These are phyloP conservation scores for Apophysomyces ossiformis DNA, from an alignment of 371 early-diverging fungal genomes.

Conservation along the genomic window DNA sequence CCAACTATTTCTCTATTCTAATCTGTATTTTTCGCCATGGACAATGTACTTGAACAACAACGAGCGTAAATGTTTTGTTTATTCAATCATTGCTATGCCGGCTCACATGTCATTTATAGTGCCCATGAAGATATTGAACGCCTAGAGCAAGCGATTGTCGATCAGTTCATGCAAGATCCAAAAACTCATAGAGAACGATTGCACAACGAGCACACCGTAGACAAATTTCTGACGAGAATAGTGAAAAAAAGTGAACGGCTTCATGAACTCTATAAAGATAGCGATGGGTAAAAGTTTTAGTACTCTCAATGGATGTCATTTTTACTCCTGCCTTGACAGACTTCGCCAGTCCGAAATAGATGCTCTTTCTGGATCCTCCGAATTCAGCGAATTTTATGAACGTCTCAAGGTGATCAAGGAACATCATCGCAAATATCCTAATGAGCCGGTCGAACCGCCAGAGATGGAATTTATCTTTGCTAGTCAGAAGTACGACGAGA, in stretches of 20 bases:
- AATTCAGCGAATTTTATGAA: conserved; percentile 88
- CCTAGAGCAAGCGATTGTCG: conserved; percentile 86
- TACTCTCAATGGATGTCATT: not conserved
- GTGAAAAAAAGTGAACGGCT: conserved; percentile 67
- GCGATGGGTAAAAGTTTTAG: conserved; percentile 62
- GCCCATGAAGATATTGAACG: conserved; percentile 93
- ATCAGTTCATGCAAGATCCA: conserved; percentile 76
- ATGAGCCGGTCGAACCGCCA: conserved; percentile 77
- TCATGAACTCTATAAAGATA: conserved; percentile 72
- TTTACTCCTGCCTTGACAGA: conserved; percentile 33
- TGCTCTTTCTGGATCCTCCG: conserved; percentile 73
- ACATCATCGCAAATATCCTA: conserved; percentile 84
- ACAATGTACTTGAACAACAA: conserved; percentile 75
- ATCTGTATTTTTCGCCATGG: conserved; percentile 43
- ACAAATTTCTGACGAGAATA: conserved; percentile 74
- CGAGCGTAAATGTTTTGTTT: conserved; percentile 44
- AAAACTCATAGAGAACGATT: conserved; percentile 84
- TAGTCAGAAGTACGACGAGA: conserved; percentile 57
- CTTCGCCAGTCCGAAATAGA: conserved; percentile 75
- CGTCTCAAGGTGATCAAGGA: conserved; percentile 84
- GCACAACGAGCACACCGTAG: conserved; percentile 82
- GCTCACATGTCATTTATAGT: conserved; percentile 24
- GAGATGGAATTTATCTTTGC: conserved; percentile 73
- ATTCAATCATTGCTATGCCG: not conserved
- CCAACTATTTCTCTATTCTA: not conserved